Evolutionary conservation across 441 rosid species (phyloP).

Genomic region (Mallotus repandus): DNA sequence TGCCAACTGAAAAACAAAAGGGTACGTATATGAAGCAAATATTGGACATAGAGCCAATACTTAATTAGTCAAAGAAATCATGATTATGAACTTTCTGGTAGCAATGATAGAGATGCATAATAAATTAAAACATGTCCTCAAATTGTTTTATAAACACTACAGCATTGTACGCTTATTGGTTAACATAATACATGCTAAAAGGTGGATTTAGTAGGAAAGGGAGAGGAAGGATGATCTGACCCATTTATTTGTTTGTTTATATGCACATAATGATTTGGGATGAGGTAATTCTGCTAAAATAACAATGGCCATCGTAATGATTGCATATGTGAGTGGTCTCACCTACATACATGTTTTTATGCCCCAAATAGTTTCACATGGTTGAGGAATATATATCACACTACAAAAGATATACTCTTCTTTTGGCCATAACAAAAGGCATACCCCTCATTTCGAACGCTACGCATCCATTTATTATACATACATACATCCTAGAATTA

Average conservation of each 20-base stretch:
- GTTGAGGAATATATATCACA: constrained; percentile 28
- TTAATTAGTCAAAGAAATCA: constrained; percentile 17
- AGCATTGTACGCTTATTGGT: constrained; percentile 14
- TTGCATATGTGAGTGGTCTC: no score
- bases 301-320: background rate
- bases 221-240: constrained; percentile 6
- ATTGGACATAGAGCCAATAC: no score
- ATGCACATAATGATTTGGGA: background rate
- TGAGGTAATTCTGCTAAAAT: background rate
- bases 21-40: no score
- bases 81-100: constrained; percentile 35
- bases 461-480: background rate
- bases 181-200: constrained; percentile 31
- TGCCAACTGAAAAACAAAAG: no score
- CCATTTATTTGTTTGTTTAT: constrained; percentile 4
- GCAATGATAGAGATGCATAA: constrained; percentile 19
- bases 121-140: constrained; percentile 25
- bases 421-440: constrained; percentile 33
- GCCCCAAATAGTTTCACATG: constrained; percentile 27
- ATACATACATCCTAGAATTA: background rate
- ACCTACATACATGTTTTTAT: no score
- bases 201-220: constrained; percentile 27
- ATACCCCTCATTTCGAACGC: constrained; percentile 1
- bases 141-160: constrained; percentile 20
- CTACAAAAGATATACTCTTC: constrained; percentile 30